Conservation (phyloP, 192 early-diverging fungal genomes). For the Dissophora globulifera region DNA sequence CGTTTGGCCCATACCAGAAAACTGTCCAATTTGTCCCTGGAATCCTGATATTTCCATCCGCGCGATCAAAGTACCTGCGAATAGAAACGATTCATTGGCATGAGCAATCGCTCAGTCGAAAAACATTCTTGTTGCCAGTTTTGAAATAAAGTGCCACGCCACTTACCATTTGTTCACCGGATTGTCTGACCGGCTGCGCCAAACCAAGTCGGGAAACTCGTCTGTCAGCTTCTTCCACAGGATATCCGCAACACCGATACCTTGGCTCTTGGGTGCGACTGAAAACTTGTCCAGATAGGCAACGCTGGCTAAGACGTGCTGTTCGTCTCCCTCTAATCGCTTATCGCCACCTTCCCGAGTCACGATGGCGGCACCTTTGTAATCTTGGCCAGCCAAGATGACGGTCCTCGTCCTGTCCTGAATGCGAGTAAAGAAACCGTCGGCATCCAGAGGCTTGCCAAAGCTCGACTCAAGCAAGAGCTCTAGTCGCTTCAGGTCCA, state of each 20-base stretch:
- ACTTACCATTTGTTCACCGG: conserved; percentile 94
- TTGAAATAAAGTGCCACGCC: too few relatives aligned
- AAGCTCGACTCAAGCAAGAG: conserved; percentile 83
- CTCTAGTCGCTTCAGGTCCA: conserved; percentile 64
- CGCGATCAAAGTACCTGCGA: conserved; percentile 94
- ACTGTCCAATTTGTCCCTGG: conserved; percentile 81
- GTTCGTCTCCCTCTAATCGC: neutral
- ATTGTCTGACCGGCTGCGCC: conserved; percentile 88
- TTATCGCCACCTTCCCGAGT: conserved; percentile 69
- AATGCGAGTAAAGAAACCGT: conserved; percentile 70
- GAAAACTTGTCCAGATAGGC: conserved; percentile 95
- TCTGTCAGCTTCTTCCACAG: conserved; percentile 84
- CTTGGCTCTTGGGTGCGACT: conserved; percentile 85
- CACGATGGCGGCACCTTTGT: conserved; percentile 90
- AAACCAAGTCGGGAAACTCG: conserved; percentile 77
- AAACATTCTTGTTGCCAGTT: too few relatives aligned
- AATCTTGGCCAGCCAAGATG: conserved; percentile 86
- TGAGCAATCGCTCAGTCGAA: too few relatives aligned
- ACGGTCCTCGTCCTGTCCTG: conserved; percentile 61
- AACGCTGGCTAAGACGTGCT: conserved; percentile 15
- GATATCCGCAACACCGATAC: conserved; percentile 94
- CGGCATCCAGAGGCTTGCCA: conserved; percentile 64
- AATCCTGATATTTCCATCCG: conserved; percentile 77
- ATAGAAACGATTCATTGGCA: too few relatives aligned
- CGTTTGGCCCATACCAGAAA: conserved; percentile 84